Base-by-base conservation (phyloP, 2,329 filamentous ascomycete species). In the Trichoderma pleuroti region DNA sequence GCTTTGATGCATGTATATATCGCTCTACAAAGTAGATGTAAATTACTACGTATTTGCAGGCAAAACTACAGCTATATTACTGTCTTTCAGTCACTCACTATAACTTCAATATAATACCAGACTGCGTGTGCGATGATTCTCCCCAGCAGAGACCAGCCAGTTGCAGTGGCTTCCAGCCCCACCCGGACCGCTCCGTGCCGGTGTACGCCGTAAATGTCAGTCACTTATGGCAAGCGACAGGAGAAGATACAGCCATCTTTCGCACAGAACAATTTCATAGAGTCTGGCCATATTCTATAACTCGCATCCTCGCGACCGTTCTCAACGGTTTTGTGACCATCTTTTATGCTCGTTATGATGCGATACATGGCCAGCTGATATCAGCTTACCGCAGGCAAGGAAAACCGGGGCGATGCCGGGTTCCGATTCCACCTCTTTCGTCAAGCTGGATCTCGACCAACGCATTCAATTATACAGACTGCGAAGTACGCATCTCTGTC, bases 101-200 rank as follows among this genome's bases (percentile, higher is more conserved):
- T 24, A 14, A 52, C 46, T 52, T 52, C 21, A 52, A 14, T 14
- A 11, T 52, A n/a, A n/a, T n/a, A n/a, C n/a, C n/a, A n/a, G n/a
- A n/a, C 3, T 52, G 46, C 46, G 21, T 52, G 46, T 14, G 46
- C 3, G 2, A 7, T 30, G 26, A 46, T 62, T 46, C 24, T 46
- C 36, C 1, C 14, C 2, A 21, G 5, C 11, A 21, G 46, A 52
- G 46, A 52, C n/a, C n/a, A n/a, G n/a, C n/a, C n/a, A n/a, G n/a
- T n/a, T n/a, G n/a, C n/a, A 24, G 46, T 52, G 46, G 11, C 46
- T 52, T 52, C 46, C 14, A 21, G 63, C 46, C 63, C 63, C 49
- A 66, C 63, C 63, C 49, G 63, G 49, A 57, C 32, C 49, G 63
- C 63, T 66, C 63, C 63, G 63, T 57, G 63, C 49, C 49, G 63